phyloP scores from a whole-genome alignment of 2,329 filamentous ascomycete species.

The Thielaviopsis ethacetica region DNA sequence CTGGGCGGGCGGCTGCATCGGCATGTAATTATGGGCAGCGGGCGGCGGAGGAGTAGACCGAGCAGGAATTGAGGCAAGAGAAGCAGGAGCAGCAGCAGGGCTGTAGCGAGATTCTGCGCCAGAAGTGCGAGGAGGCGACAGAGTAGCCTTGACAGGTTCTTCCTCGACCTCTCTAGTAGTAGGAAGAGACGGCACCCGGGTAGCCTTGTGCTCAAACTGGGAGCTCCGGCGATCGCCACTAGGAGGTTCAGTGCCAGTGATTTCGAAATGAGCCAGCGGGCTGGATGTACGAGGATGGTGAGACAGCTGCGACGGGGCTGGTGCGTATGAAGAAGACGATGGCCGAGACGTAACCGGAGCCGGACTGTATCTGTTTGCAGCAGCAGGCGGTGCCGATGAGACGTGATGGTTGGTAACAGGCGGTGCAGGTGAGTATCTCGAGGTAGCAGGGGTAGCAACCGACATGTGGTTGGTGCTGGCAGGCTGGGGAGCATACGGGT shows the following conservation, averaged over 20 bases:
- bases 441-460: constrained; percentile 20
- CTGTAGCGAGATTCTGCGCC: constrained; percentile 23
- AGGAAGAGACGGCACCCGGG: constrained; percentile 40
- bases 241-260: constrained; percentile 26
- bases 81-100: constrained; percentile 17
- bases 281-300: constrained; percentile 50
- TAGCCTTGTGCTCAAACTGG: constrained; percentile 37
- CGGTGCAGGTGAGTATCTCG: constrained; percentile 48
- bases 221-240: constrained; percentile 30
- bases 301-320: constrained; percentile 29
- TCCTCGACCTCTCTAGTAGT: constrained; percentile 48
- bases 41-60: constrained; percentile 36
- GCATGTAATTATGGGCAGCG: constrained; percentile 15
- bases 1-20: constrained; percentile 18
- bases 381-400: constrained; percentile 20
- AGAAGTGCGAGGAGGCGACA: constrained; percentile 14
- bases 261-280: constrained; percentile 47
- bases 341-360: constrained; percentile 26
- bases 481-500: constrained; percentile 29
- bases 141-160: constrained; percentile 13
- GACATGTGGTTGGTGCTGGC: constrained; percentile 14
- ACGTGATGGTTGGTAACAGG: constrained; percentile 20
- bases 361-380: constrained; percentile 36
- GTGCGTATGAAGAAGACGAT: constrained; percentile 26
- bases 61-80: constrained; percentile 15